Conservation (phyloP, 306 rosid genomes). For the Fragaria nilgerrensis region DNA sequence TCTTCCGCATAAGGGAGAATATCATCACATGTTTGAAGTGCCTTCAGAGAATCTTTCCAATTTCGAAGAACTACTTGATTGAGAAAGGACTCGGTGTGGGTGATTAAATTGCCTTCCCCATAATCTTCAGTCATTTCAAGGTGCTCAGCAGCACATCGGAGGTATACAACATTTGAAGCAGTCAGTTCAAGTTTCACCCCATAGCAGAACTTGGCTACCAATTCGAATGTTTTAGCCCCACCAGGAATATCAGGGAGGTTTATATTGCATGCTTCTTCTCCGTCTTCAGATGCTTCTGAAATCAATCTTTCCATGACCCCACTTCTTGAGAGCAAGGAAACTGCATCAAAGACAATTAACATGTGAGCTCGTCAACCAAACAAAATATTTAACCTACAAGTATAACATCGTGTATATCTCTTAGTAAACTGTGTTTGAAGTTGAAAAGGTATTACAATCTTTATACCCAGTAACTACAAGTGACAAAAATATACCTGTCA, state of each 20-base stretch:
- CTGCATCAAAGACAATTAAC: slow-evolving; percentile 48
- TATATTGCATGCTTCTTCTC: slow-evolving; percentile 63
- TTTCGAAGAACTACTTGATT: slow-evolving; percentile 73
- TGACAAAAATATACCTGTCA: background rate
- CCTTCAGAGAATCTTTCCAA: slow-evolving; percentile 93
- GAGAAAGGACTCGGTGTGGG: slow-evolving; percentile 71
- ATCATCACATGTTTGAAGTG: slow-evolving; percentile 80
- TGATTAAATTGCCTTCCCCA: slow-evolving; percentile 78
- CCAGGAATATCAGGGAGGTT: slow-evolving; percentile 76
- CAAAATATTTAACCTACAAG: background rate
- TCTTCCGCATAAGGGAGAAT: slow-evolving; percentile 58
- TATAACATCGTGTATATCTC: background rate
- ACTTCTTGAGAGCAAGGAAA: slow-evolving; percentile 99
- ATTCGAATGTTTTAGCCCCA: slow-evolving; percentile 85
- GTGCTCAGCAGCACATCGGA: slow-evolving; percentile 84
- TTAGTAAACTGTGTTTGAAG: background rate
- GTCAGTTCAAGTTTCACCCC: slow-evolving; percentile 96
- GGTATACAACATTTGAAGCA: slow-evolving; percentile 84
- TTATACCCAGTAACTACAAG: slow-evolving; percentile 4
- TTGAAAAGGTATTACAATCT: background rate
- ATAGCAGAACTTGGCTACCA: slow-evolving; percentile 92
- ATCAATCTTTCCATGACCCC: slow-evolving; percentile 82
- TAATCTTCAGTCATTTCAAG: slow-evolving; percentile 96
- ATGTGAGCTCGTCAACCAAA: slow-evolving; percentile 1
- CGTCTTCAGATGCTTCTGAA: slow-evolving; percentile 68